Conservation (phyloP, 2,329 filamentous ascomycete species). For the Meredithiella fracta region DNA sequence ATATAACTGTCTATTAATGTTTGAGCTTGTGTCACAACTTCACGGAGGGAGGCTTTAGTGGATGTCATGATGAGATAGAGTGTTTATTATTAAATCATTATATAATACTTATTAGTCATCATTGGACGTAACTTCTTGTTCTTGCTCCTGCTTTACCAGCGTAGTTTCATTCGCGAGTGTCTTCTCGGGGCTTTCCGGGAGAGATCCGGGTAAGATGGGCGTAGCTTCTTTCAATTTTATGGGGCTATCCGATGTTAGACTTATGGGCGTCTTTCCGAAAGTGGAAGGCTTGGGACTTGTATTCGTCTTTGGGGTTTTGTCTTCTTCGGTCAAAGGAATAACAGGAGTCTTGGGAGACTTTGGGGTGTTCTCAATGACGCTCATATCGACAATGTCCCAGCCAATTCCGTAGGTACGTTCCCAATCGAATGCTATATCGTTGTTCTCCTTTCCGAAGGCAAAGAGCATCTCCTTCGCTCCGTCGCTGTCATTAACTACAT, state of each 20-base stretch:
- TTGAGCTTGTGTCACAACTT: neutral
- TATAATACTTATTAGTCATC: neutral
- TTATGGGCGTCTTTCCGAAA: too few species aligned
- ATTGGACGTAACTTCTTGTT: neutral
- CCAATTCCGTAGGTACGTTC: slow-evolving; percentile 56
- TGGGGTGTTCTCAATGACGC: neutral
- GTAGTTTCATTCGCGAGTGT: too few species aligned
- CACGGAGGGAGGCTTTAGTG: too few species aligned
- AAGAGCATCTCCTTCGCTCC: slow-evolving; percentile 51
- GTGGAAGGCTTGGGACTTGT: too few species aligned
- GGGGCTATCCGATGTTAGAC: too few species aligned
- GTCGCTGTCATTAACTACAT: slow-evolving; percentile 45
- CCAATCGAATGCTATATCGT: slow-evolving; percentile 58
- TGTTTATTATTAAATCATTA: neutral
- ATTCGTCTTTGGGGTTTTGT: too few species aligned
- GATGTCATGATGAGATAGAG: neutral
- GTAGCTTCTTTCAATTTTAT: too few species aligned
- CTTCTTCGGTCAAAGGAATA: too few species aligned
- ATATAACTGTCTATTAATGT: neutral
- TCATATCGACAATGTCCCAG: slow-evolving; percentile 65
- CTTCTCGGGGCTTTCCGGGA: too few species aligned
- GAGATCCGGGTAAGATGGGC: too few species aligned
- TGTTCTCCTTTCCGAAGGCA: slow-evolving; percentile 78
- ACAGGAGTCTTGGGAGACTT: too few species aligned
- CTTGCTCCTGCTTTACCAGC: neutral